Evolutionary conservation across 2,329 filamentous ascomycete species (phyloP), one percentile per base, ranked within the genome.

Genomic region (Cladophialophora chaetospira): DNA sequence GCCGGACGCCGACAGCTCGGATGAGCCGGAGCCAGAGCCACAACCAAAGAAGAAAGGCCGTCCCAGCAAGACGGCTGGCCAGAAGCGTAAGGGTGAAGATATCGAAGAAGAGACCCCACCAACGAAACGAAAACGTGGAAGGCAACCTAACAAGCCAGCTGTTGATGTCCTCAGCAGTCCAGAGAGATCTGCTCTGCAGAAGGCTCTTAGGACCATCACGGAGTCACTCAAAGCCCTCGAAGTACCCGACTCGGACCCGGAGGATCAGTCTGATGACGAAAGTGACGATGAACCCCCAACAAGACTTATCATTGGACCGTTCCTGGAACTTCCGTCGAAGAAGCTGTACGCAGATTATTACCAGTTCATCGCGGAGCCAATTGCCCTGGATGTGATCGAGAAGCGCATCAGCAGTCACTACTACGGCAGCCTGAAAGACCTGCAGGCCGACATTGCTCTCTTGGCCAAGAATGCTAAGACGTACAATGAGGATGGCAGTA

Each of bases 361-460:
- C 72, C 77, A 93, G 70, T 85, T 97, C 72, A 99, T 99, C 71
- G 84, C 88, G 69, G 88, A 87, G 53, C 94, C 94, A 0, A 97
- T 99, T 69, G 93, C 89, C 69, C 96, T 97, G 88, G 94, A 96
- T 66, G 87, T 91, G 71, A 96, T 99, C 69, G 86, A 90, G 71
- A 89, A 88, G 71, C 93, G 91, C 79, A 96, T 99, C 77, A 97
- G 96, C 78, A 93, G 90, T 74, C 90, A 95, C 69, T 90, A 97
- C 70, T 99, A 99, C 73, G 85, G 84, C 65, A 88, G 83, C 68
- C 75, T 97, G 59, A 85, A 83, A 69, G 89, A 92, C 66, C 85
- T 99, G 80, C 83, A 85, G 53, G 85, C 83, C 64, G 95, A 99
- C 69, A 86, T 99, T 61, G 84, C 86, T 48, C 76, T 93, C 62